These are phyloP conservation scores for Pezicula radicicola DNA, from an alignment of 2,329 filamentous ascomycete species.

Conservation along the genomic window DNA sequence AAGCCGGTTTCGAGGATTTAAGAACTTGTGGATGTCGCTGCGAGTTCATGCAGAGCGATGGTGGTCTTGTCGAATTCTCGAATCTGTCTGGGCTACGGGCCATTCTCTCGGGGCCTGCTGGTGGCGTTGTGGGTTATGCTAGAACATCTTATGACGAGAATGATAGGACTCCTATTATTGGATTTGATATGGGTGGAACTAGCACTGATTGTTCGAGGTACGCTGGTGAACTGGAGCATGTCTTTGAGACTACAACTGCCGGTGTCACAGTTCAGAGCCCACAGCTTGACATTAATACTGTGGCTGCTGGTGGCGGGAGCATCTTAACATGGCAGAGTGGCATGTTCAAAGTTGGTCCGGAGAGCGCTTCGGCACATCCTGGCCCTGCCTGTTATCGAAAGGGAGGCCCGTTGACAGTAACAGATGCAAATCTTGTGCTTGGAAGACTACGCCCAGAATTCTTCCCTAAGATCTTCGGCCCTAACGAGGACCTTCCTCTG, in stretches of 20 bases:
- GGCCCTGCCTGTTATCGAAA: constrained; percentile 74
- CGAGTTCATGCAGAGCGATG: constrained; percentile 60
- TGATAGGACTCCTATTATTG: constrained; percentile 80
- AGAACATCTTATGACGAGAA: constrained; percentile 80
- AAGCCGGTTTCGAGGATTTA: constrained; percentile 57
- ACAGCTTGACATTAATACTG: constrained; percentile 73
- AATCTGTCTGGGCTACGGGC: constrained; percentile 59
- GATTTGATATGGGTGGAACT: constrained; percentile 83
- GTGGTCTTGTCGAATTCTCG: constrained; percentile 40
- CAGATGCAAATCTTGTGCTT: constrained; percentile 68
- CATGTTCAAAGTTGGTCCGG: constrained; percentile 66
- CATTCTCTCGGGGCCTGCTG: constrained; percentile 63
- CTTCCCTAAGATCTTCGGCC: constrained; percentile 71
- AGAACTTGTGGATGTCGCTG: constrained; percentile 55
- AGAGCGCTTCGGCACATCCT: constrained; percentile 64
- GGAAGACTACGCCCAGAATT: constrained; percentile 59
- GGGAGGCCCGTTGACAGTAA: constrained; percentile 67
- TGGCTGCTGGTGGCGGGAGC: constrained; percentile 47
- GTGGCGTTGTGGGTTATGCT: constrained; percentile 70
- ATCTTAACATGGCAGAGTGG: constrained; percentile 65
- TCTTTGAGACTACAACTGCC: constrained; percentile 69
- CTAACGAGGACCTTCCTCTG: constrained; percentile 57
- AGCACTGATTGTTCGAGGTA: constrained; percentile 71
- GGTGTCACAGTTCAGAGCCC: constrained; percentile 70
- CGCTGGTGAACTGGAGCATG: constrained; percentile 66